These are phyloP conservation scores for Pseudocohnilembus persalinus DNA, from an alignment of 169 alveolate species.

Conservation along the genomic window DNA sequence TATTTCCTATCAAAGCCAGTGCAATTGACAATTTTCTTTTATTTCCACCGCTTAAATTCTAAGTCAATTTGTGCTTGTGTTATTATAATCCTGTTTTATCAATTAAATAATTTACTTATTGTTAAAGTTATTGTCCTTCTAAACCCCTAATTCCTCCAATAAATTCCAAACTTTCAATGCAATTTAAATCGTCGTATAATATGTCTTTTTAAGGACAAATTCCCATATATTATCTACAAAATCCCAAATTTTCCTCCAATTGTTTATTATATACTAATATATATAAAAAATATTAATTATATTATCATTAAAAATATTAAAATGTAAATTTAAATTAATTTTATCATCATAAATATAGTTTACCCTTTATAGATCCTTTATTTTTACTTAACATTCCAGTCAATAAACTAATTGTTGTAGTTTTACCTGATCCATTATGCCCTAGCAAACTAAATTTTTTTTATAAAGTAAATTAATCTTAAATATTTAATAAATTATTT, in stretches of 20 bases:
- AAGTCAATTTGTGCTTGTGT: neutral
- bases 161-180: conserved; percentile 43
- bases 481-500: no score
- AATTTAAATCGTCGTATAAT: conserved; percentile 45
- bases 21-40: conserved; percentile 57
- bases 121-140: neutral
- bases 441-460: conserved; percentile 48
- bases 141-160: conserved; percentile 49
- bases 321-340: no score
- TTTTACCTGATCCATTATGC: conserved; percentile 75
- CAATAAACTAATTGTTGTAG: conserved; percentile 54
- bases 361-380: conserved; percentile 29
- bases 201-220: conserved; percentile 60
- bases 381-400: conserved; percentile 57
- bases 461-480: neutral
- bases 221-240: conserved; percentile 48
- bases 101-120: conserved; percentile 16
- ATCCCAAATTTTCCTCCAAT: no score
- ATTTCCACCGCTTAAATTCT: conserved; percentile 32
- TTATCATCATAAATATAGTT: conserved; percentile 8
- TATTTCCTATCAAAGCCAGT: conserved; percentile 85
- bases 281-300: no score
- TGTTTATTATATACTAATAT: conserved; percentile 40
- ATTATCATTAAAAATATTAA: no score
- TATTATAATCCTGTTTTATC: conserved; percentile 1